Evolutionary conservation across 192 early-diverging fungal species (phyloP), one percentile per base, ranked within the genome.

Genomic region (Chytriomyces confervae): DNA sequence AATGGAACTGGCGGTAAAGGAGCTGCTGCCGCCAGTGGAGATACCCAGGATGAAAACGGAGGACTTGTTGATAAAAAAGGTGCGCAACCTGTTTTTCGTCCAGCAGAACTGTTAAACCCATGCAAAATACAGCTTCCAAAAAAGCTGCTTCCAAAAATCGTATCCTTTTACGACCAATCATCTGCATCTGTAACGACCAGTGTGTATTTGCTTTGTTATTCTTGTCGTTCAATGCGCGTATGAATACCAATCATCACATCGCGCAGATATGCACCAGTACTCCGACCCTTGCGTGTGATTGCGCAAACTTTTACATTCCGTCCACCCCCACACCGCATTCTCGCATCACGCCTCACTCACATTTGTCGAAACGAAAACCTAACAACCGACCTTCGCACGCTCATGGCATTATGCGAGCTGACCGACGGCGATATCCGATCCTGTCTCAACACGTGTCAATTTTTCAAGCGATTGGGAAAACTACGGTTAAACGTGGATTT

Each of bases 101-200:
- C 29, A 36, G 53, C 11, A 20, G 11, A 13, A 36, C 29, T 36
- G 29, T 36, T 36, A 36, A 2, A 4, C 23, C 49, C n/a, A 29
- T 13, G 29, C 50, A 9, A 20, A 43, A 10, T 77, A 11, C n/a
- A 9, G 20, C 36, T 4, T 46, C 24, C 44, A 69, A 68, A 36
- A 82, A 78, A 65, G 77, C 75, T 43, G 74, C 27, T 1, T 76
- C 71, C 51, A 81, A 81, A 66, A 67, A 50, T 24, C 66, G 78
- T 20, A 61, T 73, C 6, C 84, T 97, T 23, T 82, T 93, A 64
- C 87, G 96, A 5, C 97, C 97, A 61, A 96, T 99, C 66, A 98
- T 99, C 49, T 99, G 96, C 81, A 97, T 99, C 71, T 99, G 97
- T 88, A 99, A 99, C 82, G 96, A 98, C 82, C 91, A 87, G 90